A percentile compares a stretch with the other conserved stretches of the same genome.
Evolutionary conservation across 371 early-diverging fungal genomes (phyloP).

Genomic region (Mortierella sp.): DNA sequence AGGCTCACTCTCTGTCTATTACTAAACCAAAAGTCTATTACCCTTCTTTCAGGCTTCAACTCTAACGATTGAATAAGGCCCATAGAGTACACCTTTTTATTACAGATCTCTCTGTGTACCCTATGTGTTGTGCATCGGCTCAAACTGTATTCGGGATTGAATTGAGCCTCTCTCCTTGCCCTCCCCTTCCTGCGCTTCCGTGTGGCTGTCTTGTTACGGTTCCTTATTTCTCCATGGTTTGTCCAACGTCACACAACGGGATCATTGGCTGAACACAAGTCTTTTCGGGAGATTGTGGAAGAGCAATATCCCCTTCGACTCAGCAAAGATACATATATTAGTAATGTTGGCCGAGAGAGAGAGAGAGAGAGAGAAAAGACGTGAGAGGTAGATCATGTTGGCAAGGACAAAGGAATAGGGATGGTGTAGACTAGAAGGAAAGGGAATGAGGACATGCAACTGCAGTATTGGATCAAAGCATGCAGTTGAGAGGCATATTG

Average conservation of each 20-base stretch:
- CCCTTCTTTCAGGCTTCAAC: neutral
- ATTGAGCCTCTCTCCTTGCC: neutral
- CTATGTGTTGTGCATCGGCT: too few species aligned
- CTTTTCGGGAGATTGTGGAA: conserved; percentile 28
- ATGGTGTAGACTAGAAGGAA: neutral
- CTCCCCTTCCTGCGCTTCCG: neutral
- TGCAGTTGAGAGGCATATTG: too few species aligned
- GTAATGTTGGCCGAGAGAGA: neutral
- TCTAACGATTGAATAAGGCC: neutral
- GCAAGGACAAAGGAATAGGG: too few species aligned
- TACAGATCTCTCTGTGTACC: too few species aligned
- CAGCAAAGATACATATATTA: neutral
- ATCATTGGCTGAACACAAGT: conserved; percentile 12
- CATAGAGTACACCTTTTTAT: neutral
- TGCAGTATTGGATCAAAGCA: too few species aligned
- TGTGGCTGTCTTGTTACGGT: neutral
- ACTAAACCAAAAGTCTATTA: neutral
- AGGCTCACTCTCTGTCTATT: neutral
- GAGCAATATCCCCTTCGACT: neutral
- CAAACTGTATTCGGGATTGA: neutral
- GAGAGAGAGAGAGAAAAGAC: neutral
- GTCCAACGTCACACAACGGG: conserved; percentile 24
- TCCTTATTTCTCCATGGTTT: conserved; percentile 13
- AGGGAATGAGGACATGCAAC: too few species aligned
- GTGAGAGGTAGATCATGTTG: neutral